phyloP scores from a whole-genome alignment of 2,329 filamentous ascomycete genomes.

The Penicillium sp. region DNA sequence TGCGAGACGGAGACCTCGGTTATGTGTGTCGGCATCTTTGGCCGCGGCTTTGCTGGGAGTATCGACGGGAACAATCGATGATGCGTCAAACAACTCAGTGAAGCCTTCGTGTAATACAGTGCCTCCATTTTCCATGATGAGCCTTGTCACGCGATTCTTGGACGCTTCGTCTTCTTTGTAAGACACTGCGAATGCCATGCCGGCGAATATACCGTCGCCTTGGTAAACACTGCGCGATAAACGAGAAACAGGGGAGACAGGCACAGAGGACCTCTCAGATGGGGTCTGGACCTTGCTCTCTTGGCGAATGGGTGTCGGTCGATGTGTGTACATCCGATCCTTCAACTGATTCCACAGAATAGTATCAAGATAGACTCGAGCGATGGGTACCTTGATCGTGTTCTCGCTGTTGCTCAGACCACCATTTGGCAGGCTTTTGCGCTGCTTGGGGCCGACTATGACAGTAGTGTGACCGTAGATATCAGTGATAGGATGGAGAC shows the following conservation, averaged over 20 bases:
- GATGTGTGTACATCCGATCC: constrained; percentile 38
- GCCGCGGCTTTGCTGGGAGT: constrained; percentile 29
- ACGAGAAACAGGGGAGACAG: constrained; percentile 50
- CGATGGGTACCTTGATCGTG: constrained; percentile 43
- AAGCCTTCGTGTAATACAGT: constrained; percentile 70
- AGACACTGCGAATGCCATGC: constrained; percentile 86
- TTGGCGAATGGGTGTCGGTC: constrained; percentile 16
- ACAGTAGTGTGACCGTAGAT: constrained; percentile 44
- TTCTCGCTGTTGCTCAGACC: constrained; percentile 29
- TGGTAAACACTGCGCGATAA: constrained; percentile 41
- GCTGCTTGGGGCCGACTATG: constrained; percentile 42
- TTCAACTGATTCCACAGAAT: constrained; percentile 47
- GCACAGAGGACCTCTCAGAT: constrained; percentile 38
- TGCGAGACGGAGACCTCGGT: constrained; percentile 52
- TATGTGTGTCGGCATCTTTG: constrained; percentile 16
- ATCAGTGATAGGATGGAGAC: constrained; percentile 38
- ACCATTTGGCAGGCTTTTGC: constrained; percentile 40
- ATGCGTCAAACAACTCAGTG: constrained; percentile 67
- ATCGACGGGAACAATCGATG: constrained; percentile 28
- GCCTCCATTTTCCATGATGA: constrained; percentile 70
- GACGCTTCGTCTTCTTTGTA: constrained; percentile 58
- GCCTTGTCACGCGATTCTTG: constrained; percentile 55
- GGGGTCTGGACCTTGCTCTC: constrained; percentile 36
- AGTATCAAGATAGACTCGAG: constrained; percentile 46
- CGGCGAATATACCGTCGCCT: constrained; percentile 58